Evolutionary conservation across 2,329 filamentous ascomycete species (phyloP).

Genomic region (Aureobasidium pullulans): DNA sequence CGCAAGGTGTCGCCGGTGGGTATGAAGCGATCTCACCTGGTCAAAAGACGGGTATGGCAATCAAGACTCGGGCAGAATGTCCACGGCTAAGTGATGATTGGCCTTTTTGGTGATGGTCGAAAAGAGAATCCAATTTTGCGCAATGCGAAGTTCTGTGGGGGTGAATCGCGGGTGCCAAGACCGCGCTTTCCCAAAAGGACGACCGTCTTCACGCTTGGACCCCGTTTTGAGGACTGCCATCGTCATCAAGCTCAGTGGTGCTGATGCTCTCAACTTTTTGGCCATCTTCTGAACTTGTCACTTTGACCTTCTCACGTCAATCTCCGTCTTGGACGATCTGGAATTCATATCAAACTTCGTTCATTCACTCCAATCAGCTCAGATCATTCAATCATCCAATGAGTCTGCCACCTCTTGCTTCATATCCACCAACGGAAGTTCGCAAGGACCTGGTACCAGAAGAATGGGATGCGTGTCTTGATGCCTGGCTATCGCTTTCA

Average conservation of each 20-base stretch:
- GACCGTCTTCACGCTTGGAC: neutral
- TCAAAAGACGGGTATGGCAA: constrained; percentile 27
- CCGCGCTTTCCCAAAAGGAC: neutral
- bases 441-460: constrained; percentile 56
- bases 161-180: neutral
- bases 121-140: neutral
- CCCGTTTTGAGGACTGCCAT: neutral
- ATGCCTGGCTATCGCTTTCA: constrained; percentile 66
- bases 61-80: constrained; percentile 39
- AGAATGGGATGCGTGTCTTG: constrained; percentile 72
- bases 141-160: neutral
- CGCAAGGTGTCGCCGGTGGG: neutral
- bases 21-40: neutral
- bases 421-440: constrained; percentile 64
- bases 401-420: constrained; percentile 63
- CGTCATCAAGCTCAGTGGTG: neutral
- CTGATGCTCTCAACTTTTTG: neutral
- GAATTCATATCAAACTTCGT: neutral
- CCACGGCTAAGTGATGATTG: constrained; percentile 50
- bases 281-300: neutral
- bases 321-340: neutral
- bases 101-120: constrained; percentile 18
- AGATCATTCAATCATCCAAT: constrained; percentile 29
- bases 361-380: neutral
- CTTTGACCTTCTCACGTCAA: neutral